phyloP scores from a whole-genome alignment of 352 stramenopile species.

The Aphanomyces cochlioides region DNA sequence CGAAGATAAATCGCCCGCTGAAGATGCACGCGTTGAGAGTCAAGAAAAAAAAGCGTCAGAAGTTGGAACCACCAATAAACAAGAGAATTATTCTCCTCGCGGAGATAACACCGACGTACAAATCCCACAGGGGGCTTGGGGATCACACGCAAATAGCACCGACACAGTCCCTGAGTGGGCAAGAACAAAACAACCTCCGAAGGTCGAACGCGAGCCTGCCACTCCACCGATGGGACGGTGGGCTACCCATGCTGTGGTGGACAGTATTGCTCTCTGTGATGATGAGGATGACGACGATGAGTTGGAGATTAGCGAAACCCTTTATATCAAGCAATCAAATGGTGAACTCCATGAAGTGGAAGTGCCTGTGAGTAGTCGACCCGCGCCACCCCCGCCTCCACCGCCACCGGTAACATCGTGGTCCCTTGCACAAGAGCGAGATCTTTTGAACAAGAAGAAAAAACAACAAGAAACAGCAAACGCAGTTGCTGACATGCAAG shows the following conservation, averaged over 20 bases:
- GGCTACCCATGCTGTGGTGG: slow-evolving; percentile 7
- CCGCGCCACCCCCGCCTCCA: background rate
- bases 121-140: too few relatives aligned
- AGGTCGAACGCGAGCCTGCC: background rate
- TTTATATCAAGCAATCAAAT: slow-evolving; percentile 28
- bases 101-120: background rate
- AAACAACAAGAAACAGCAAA: slow-evolving; percentile 73
- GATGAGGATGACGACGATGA: slow-evolving; percentile 9
- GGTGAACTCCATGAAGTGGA: slow-evolving; percentile 10
- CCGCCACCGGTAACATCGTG: slow-evolving; percentile 29
- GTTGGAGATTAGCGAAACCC: slow-evolving; percentile 23
- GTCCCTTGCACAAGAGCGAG: slow-evolving; percentile 59
- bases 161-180: slow-evolving; percentile 6
- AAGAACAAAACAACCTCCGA: background rate
- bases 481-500: slow-evolving; percentile 73
- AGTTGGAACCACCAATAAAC: too few relatives aligned
- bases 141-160: too few relatives aligned
- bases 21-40: background rate
- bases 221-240: background rate
- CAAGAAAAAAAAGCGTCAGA: background rate
- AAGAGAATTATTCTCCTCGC: background rate
- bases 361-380: slow-evolving; percentile 3
- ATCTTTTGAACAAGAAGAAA: slow-evolving; percentile 63
- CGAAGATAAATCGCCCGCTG: slow-evolving; percentile 5
- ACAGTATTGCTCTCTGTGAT: slow-evolving; percentile 20